Conservation (phyloP, 805 yeast genomes). For the Myxozyma geophila region DNA sequence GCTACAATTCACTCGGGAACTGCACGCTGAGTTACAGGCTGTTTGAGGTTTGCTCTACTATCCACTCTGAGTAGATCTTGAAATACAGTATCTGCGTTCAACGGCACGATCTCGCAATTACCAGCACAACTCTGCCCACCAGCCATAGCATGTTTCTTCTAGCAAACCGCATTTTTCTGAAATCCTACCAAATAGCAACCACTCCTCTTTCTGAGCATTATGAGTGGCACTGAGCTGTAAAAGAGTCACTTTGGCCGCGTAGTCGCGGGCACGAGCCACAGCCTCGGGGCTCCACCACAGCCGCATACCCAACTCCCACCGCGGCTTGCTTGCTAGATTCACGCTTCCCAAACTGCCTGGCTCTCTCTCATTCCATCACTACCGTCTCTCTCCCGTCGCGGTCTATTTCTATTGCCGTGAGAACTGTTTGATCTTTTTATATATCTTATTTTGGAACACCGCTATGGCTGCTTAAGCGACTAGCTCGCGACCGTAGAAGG, state of each 20-base stretch:
- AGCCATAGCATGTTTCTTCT: too few relatives aligned
- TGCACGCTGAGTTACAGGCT: too few relatives aligned
- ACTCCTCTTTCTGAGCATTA: too few relatives aligned
- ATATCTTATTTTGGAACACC: neutral
- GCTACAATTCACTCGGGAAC: too few relatives aligned
- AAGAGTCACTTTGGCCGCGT: neutral
- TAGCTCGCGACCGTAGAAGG: conserved; percentile 20
- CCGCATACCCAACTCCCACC: conserved; percentile 12
- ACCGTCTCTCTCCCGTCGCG: neutral
- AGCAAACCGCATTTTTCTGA: too few relatives aligned
- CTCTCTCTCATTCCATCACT: neutral
- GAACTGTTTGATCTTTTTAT: neutral
- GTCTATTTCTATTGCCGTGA: neutral
- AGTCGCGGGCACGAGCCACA: conserved; percentile 4
- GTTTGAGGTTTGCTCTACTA: too few relatives aligned
- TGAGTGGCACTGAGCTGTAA: neutral
- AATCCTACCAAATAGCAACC: too few relatives aligned
- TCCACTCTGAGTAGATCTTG: too few relatives aligned
- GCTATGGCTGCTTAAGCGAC: conserved; percentile 31
- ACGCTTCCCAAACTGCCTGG: too few relatives aligned
- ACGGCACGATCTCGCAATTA: too few relatives aligned
- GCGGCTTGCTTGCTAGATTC: neutral
- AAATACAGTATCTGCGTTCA: too few relatives aligned
- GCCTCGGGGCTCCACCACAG: conserved; percentile 12
- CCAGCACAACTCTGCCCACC: too few relatives aligned